Evolutionary conservation across 2,329 filamentous ascomycete species (phyloP), one percentile per base, ranked within the genome.

Genomic region (Fusarium solani-melongenae): DNA sequence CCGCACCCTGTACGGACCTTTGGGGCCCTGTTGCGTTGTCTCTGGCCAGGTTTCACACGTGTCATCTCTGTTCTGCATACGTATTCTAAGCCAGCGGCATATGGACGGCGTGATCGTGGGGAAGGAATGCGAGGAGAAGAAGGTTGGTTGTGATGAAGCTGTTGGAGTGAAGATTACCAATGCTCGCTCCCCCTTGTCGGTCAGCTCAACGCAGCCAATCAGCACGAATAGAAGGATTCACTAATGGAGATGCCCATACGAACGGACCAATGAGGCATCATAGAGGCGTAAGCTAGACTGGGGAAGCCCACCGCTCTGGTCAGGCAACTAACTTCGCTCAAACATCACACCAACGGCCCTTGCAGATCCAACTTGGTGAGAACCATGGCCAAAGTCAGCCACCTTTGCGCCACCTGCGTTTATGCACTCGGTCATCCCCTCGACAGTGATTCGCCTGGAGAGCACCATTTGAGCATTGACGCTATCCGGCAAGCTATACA

Each of bases 1-100:
- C 41, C 44, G 31, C 70, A 73, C 5, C 70, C 70, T 1, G 70
- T 62, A 6, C 49, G 36, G 5, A 73, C 70, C 55, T 73, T 73
- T 0, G 70, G 34, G 2, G 67, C 27, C 17, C 33, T 61, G 1
- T 41, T 29, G 2, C 70, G 49, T 7, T 70, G 60, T 10, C 70
- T 34, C 17, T 73, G 46, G 1, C 70, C 70, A 17, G 59, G 36
- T 3, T 71, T 73, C 0, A 73, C 70, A 1, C 70, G 63, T 29
- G 70, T 73, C 70, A 73, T 72, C 0, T 59, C 14, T 11, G 5
- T 4, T 38, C 17, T 10, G 66, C 27, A 36, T 72, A 60, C 39
- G 66, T 67, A 24, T 12, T 31, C 6, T 14, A 27, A 11, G 27
- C 2, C 56, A 3, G 11, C 4, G 4, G 27, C 10, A 24, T 49